phyloP scores from a whole-genome alignment of 495 filamentous ascomycete species.

The Tuber melanosporum region DNA sequence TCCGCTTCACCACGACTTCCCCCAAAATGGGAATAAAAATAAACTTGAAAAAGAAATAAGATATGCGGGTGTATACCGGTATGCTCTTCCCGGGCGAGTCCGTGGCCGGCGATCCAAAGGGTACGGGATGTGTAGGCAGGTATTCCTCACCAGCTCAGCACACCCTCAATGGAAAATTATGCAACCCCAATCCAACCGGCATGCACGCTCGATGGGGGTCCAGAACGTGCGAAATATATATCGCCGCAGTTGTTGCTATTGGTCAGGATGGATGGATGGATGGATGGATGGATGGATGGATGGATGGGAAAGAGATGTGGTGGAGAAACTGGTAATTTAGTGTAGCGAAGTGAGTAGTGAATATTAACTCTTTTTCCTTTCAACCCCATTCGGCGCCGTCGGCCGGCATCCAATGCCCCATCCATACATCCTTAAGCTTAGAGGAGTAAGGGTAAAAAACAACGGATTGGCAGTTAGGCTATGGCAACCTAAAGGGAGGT shows the following conservation, averaged over 20 bases:
- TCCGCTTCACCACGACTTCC: not conserved
- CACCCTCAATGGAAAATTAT: constrained; percentile 1
- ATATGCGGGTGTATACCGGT: not conserved
- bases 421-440: not conserved
- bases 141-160: not conserved
- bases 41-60: not conserved
- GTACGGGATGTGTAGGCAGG: not conserved
- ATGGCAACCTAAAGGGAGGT: not conserved
- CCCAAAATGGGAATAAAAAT: not conserved
- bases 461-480: not conserved
- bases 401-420: not conserved
- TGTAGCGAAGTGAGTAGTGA: not conserved
- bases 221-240: not conserved
- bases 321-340: not conserved
- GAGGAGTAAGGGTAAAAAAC: not conserved
- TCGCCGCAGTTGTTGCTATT: not conserved
- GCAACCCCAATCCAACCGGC: not conserved
- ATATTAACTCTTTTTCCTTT: not conserved
- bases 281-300: not conserved
- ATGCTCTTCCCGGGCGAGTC: not conserved
- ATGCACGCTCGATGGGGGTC: not conserved
- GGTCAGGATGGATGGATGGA: not conserved
- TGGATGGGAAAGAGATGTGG: constrained; percentile 1
- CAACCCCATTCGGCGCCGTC: constrained; percentile 2
- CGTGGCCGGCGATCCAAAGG: not conserved